Base-by-base conservation (phyloP, 176 grass and related monocot species). In the Eragrostis nindensis region DNA sequence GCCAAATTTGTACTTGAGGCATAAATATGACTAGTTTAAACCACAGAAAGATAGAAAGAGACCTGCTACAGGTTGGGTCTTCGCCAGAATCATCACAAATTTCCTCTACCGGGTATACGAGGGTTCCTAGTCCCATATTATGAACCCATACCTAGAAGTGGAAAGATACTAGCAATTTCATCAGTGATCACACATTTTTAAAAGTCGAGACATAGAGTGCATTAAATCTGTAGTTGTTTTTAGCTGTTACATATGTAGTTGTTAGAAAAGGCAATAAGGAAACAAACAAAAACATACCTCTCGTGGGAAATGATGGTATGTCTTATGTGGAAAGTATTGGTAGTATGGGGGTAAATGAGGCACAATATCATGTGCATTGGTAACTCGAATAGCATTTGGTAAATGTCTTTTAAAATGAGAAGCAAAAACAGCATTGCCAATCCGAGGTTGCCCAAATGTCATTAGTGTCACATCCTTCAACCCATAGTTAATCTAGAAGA, bases 51-150 rank as follows among this genome's bases (percentile, higher is more conserved):
- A 40, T 27, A 2, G 10, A 68, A 36, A 73, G 12, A 11, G 60
- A 97, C 95, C 95, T 94, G 89, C 92, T 81, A 82, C 95, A 97
- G 80, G 87, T 79, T 2, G 89, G 87, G 73, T 97, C 92, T 87
- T 97, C 92, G 49, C 90, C 92, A 74, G 95, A 97, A 45, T 27
- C 77, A n/a, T 97, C 90, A 40, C 92, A 97, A 70, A 94, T 87
- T 81, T 92, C 71, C 86, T 91, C 92, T 47, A 62, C 27, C 11
- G 77, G 27, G 42, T 91, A 91, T 66, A 85, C 74, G 2, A 93
- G 64, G 76, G 70, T 97, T 77, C 82, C 89, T 6, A 97, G 47
- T 46, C 70, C 86, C 36, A 79, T 79, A 68, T 83, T 76, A 75
- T 92, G 92, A 14, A 97, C 60, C 90, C 95, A 98, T 70, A 98